phyloP scores from a whole-genome alignment of 2,329 filamentous ascomycete genomes.

The Thermochaetoides dissita region DNA sequence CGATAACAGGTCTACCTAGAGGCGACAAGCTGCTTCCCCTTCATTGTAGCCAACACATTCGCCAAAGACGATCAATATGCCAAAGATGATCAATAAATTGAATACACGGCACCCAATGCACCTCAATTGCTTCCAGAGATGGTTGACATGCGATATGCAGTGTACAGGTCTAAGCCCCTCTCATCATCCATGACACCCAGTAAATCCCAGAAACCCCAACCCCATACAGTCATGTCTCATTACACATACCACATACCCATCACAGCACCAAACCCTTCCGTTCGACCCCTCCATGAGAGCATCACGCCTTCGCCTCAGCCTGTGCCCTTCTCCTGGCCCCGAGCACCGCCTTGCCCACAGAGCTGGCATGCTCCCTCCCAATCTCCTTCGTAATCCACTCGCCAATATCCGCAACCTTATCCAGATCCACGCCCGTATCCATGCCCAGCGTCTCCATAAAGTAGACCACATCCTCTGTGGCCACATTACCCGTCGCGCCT shows the following conservation, averaged over 20 bases:
- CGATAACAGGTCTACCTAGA: slow-evolving; percentile 44
- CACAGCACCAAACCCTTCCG: too few relatives aligned
- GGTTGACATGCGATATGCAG: background rate
- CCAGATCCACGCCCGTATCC: slow-evolving; percentile 57
- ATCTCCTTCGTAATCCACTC: slow-evolving; percentile 56
- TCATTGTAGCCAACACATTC: slow-evolving; percentile 55
- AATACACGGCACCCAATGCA: too few relatives aligned
- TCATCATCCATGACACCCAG: too few relatives aligned
- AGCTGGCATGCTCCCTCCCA: slow-evolving; percentile 48
- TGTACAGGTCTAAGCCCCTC: background rate
- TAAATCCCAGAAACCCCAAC: too few relatives aligned
- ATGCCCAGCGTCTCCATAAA: slow-evolving; percentile 61
- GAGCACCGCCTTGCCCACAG: slow-evolving; percentile 51
- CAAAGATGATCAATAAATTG: slow-evolving; percentile 23
- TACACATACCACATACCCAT: background rate
- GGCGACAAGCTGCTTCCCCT: slow-evolving; percentile 50
- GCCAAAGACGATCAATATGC: slow-evolving; percentile 35
- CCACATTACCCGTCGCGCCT: slow-evolving; percentile 74
- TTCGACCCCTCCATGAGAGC: too few relatives aligned
- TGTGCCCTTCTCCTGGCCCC: slow-evolving; percentile 28
- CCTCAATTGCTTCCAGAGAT: background rate
- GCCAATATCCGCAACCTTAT: slow-evolving; percentile 53
- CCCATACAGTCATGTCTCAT: background rate
- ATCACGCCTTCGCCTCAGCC: slow-evolving; percentile 1
- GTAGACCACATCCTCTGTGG: slow-evolving; percentile 73